Base-by-base conservation (phyloP, 192 early-diverging fungal species). In the Spizellomyces punctatus region DNA sequence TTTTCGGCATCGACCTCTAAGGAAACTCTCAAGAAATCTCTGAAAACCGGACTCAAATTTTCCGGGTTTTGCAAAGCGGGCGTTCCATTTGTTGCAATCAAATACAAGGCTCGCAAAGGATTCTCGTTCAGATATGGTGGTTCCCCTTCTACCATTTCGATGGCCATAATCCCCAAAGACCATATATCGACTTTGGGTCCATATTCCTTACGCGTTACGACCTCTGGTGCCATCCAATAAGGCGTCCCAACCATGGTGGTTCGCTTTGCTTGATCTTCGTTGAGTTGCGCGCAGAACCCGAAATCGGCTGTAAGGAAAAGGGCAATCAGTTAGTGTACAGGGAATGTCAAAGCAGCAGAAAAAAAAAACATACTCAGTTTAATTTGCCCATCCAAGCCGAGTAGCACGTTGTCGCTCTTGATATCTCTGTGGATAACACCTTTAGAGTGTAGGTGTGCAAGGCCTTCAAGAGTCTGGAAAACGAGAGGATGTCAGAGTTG, bases 101-200 rank as follows among this genome's bases (percentile, higher is more conserved):
- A 80, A 60, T 95, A 98, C 62, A 96, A 80, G n/a, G 96, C 96
- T 80, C 93, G 91, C 71, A 98, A 83, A 43, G 96, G 93, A 74
- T 95, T 93, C 80, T 98, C 96, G 67, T 96, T 91, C 70, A 98
- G 77, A 69, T 98, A 98, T 63, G 96, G 96, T 8, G 95, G 96
- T 72, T 98, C 96, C 64, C 92, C 91, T 79, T 98, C 96, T 66
- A 98, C 89, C 96, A 98, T 96, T 78, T 98, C 95, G 63, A 96
- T 95, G 2, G 92, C 94, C 95, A 96, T 98, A 75, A 98, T 96
- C 59, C 96, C 95, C 48, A 96, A 79, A 5, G 94, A 96, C 96
- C 96, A 91, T 8, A 91, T 84, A 68, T 91, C 90, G 10, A 91
- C 88, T 67, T 91, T 91, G 22, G 85, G 85, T 0, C 89, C 90